Evolutionary conservation across 2,329 filamentous ascomycete species (phyloP).

Genomic region (Coniochaeta sp.): DNA sequence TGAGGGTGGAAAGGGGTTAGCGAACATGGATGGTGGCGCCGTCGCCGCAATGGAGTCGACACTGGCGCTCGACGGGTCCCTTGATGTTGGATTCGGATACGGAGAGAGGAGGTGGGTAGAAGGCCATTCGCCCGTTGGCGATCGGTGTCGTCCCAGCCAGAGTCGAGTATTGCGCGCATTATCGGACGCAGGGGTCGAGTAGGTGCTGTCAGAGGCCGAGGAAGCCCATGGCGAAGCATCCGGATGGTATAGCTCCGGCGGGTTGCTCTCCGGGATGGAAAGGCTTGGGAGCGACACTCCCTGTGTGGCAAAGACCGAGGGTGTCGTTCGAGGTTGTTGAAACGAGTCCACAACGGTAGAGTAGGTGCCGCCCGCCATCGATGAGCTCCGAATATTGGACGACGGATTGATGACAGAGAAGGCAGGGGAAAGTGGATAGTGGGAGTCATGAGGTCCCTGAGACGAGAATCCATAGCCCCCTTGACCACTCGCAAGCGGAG

Average conservation of each 20-base stretch:
- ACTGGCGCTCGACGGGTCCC: slow-evolving; percentile 10
- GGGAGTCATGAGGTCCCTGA: slow-evolving; percentile 3
- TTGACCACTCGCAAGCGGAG: not conserved
- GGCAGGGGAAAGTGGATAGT: slow-evolving; percentile 9
- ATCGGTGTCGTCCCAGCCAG: slow-evolving; percentile 16
- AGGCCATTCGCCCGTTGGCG: slow-evolving; percentile 24
- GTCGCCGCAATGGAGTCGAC: slow-evolving; percentile 18
- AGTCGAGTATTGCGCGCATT: slow-evolving; percentile 16
- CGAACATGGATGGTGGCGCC: slow-evolving; percentile 17
- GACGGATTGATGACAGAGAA: slow-evolving; percentile 16
- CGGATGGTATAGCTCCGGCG: slow-evolving; percentile 17
- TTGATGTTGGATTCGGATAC: slow-evolving; percentile 11
- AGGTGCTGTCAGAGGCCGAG: slow-evolving; percentile 38
- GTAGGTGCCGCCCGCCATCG: slow-evolving; percentile 6
- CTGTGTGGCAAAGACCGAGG: slow-evolving; percentile 17
- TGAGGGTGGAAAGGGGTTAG: slow-evolving; percentile 16
- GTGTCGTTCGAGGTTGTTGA: slow-evolving; percentile 19
- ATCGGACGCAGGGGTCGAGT: slow-evolving; percentile 36
- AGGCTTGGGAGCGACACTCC: slow-evolving; percentile 18
- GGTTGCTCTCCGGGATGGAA: slow-evolving; percentile 20
- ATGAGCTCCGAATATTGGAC: not conserved
- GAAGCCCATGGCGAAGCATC: slow-evolving; percentile 34
- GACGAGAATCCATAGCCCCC: slow-evolving; percentile 1
- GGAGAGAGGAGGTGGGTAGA: slow-evolving; percentile 17
- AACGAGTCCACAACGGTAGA: slow-evolving; percentile 13